phyloP scores from a whole-genome alignment of 164 flowering plant species.

The Liquidambar formosana region DNA sequence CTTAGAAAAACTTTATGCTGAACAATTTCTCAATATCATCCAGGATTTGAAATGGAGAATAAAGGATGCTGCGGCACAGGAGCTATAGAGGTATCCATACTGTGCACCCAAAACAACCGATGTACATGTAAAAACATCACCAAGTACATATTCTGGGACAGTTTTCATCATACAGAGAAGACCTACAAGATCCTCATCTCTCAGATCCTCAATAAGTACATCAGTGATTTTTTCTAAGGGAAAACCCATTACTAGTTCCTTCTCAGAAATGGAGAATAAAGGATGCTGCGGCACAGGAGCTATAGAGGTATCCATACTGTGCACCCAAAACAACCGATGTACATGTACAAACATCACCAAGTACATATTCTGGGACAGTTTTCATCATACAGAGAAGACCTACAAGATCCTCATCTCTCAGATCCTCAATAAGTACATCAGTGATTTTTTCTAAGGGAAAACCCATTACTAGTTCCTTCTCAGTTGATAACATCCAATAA shows the following conservation, averaged over 20 bases:
- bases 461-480: too few species aligned
- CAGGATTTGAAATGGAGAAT: conserved; percentile 33
- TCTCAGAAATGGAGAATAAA: conserved; percentile 22
- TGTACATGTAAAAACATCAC: conserved; percentile 33
- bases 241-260: not conserved
- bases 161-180: conserved; percentile 50
- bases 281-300: conserved; percentile 49
- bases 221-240: conserved; percentile 21
- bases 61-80: conserved; percentile 51
- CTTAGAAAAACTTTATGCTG: too few species aligned
- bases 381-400: conserved; percentile 48
- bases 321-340: conserved; percentile 23
- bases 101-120: conserved; percentile 34
- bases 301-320: conserved; percentile 37
- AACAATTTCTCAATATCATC: too few species aligned
- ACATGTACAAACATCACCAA: conserved; percentile 37
- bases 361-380: conserved; percentile 62
- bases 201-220: conserved; percentile 9
- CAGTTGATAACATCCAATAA: too few species aligned
- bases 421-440: conserved; percentile 8
- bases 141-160: conserved; percentile 58
- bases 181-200: conserved; percentile 29
- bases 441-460: conserved; percentile 20
- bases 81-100: conserved; percentile 27
- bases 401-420: conserved; percentile 24